Conservation (phyloP, 768 basidiomycete species). For the Boletus pseudopeckii region DNA sequence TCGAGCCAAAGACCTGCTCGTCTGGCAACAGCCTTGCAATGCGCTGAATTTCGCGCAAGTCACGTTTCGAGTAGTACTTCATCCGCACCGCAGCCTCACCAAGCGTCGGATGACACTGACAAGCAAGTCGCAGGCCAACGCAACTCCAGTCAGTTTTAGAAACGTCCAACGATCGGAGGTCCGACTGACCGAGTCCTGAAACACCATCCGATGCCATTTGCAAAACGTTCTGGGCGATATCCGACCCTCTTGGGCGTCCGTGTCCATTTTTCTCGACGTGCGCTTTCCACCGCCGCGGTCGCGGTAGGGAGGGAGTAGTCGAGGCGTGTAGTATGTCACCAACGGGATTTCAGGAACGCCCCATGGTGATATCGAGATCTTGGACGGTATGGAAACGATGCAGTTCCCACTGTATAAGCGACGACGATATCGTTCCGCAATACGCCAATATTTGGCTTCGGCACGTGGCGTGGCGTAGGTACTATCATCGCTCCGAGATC, state of each 20-base stretch:
- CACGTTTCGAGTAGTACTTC: conserved; percentile 36
- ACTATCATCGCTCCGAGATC: conserved; percentile 1
- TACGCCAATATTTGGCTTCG: conserved; percentile 32
- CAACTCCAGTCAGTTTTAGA: neutral
- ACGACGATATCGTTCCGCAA: conserved; percentile 25
- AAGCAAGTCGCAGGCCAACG: neutral
- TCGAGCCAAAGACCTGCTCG: conserved; percentile 32
- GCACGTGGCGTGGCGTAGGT: conserved; percentile 22
- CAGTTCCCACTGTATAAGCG: conserved; percentile 26
- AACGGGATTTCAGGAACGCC: conserved; percentile 13
- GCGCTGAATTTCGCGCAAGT: conserved; percentile 39
- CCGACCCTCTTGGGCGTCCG: conserved; percentile 22
- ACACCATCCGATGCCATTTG: conserved; percentile 49
- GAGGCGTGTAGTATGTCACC: conserved; percentile 35
- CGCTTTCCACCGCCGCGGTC: conserved; percentile 3
- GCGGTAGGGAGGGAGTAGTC: conserved; percentile 40
- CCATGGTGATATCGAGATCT: conserved; percentile 2
- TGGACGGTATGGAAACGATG: neutral
- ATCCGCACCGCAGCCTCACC: conserved; percentile 33
- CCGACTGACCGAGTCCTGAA: conserved; percentile 37
- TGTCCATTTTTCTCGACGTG: conserved; percentile 1
- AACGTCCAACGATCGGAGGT: neutral
- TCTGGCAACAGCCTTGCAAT: conserved; percentile 41
- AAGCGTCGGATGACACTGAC: conserved; percentile 36
- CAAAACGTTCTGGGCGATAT: conserved; percentile 37